phyloP scores from a whole-genome alignment of 257 asterid species.

The Gentiana dahurica region DNA sequence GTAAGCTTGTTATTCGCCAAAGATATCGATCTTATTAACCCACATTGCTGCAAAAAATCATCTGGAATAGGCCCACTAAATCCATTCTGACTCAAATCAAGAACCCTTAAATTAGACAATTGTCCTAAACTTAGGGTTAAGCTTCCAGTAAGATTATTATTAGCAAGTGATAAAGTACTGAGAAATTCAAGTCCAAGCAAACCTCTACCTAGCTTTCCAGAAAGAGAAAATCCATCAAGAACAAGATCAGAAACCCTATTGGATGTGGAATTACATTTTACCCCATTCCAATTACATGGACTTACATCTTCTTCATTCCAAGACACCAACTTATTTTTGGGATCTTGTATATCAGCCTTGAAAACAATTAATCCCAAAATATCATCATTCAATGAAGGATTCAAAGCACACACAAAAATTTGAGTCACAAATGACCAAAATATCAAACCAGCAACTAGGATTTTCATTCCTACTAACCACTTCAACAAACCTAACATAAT shows the following conservation, averaged over 20 bases:
- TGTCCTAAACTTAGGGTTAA: constrained; percentile 45
- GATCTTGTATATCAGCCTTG: constrained; percentile 61
- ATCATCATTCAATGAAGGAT: constrained; percentile 74
- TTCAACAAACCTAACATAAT: background rate
- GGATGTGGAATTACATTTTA: constrained; percentile 41
- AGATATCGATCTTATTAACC: constrained; percentile 40
- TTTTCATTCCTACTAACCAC: background rate
- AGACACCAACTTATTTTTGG: constrained; percentile 42
- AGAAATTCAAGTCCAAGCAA: constrained; percentile 42
- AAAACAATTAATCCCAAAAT: constrained; percentile 69
- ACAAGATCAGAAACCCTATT: constrained; percentile 55
- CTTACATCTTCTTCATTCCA: constrained; percentile 69
- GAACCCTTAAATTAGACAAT: constrained; percentile 29
- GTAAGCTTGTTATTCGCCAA: constrained; percentile 60
- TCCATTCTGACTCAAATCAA: constrained; percentile 53
- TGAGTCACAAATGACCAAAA: constrained; percentile 20
- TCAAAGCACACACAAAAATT: constrained; percentile 21
- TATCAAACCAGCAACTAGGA: background rate
- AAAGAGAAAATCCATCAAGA: constrained; percentile 47
- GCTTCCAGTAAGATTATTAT: constrained; percentile 54
- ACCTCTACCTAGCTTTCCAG: constrained; percentile 67
- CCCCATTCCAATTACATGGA: constrained; percentile 71
- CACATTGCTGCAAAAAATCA: constrained; percentile 55
- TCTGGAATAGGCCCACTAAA: constrained; percentile 47
- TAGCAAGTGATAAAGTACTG: constrained; percentile 37